Evolutionary conservation across 495 filamentous ascomycete genomes (phyloP).

Genomic region (Chaetomium cochliodes): DNA sequence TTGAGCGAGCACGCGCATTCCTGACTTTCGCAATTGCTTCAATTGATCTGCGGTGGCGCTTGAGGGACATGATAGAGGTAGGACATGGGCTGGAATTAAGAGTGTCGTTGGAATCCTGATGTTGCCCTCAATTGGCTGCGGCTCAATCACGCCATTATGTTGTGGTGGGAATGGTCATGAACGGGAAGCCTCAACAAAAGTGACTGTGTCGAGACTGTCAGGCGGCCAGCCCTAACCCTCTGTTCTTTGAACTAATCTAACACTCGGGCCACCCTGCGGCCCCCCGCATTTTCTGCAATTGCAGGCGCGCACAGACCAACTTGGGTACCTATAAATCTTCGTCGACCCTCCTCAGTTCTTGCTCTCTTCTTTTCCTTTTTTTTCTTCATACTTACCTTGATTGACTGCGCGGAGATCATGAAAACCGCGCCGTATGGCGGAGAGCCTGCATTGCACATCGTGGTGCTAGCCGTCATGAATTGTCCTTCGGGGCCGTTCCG

Average conservation of each 20-base stretch:
- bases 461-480: slow-evolving; percentile 28
- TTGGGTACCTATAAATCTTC: slow-evolving; percentile 4
- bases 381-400: slow-evolving; percentile 35
- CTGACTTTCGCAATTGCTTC: too few relatives aligned
- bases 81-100: too few relatives aligned
- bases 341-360: slow-evolving; percentile 5
- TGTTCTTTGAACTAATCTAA: too few relatives aligned
- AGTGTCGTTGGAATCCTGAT: too few relatives aligned
- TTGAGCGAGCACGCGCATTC: too few relatives aligned
- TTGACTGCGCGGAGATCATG: slow-evolving; percentile 28
- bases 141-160: background rate
- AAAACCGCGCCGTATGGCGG: slow-evolving; percentile 23
- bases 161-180: background rate
- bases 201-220: background rate
- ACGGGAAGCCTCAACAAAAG: background rate
- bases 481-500: slow-evolving; percentile 32
- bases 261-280: background rate
- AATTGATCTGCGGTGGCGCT: too few relatives aligned
- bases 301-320: slow-evolving; percentile 24
- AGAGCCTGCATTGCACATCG: slow-evolving; percentile 32
- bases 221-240: background rate
- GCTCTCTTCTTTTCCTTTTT: slow-evolving; percentile 25
- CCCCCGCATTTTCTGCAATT: slow-evolving; percentile 10
- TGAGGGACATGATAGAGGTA: too few relatives aligned
- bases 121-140: background rate